Percentiles rank a stretch among this genome's conserved stretches.
Evolutionary conservation across 805 yeast species (phyloP).

Genomic region (Myxozyma nipponensis): DNA sequence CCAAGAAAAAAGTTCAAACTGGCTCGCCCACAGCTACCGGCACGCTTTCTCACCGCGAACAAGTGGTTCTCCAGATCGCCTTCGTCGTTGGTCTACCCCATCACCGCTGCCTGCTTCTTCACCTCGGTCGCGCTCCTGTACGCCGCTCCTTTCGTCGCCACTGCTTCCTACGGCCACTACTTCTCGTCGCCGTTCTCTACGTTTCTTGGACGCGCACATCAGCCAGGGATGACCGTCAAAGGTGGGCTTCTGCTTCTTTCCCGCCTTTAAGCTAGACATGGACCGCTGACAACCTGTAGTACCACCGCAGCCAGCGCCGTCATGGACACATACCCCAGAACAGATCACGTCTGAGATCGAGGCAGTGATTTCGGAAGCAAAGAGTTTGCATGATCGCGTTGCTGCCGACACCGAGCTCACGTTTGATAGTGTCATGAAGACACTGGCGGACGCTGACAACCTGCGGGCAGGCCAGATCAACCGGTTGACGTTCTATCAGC

Average conservation of each 20-base stretch:
- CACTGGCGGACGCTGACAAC: slow-evolving; percentile 52
- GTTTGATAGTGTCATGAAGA: slow-evolving; percentile 53
- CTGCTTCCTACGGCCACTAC: neutral
- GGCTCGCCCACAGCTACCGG: neutral
- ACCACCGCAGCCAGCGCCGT: slow-evolving; percentile 43
- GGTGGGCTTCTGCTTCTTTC: slow-evolving; percentile 2
- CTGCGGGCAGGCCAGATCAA: slow-evolving; percentile 44
- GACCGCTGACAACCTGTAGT: neutral
- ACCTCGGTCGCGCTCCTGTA: slow-evolving; percentile 20
- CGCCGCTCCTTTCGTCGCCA: slow-evolving; percentile 10
- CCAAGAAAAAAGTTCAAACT: neutral
- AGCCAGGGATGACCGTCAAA: slow-evolving; percentile 12
- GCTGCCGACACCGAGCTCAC: slow-evolving; percentile 51
- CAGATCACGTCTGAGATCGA: slow-evolving; percentile 45
- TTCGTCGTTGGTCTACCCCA: slow-evolving; percentile 1
- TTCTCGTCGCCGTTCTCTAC: slow-evolving; percentile 13
- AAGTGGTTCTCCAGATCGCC: neutral
- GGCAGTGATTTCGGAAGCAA: slow-evolving; percentile 44
- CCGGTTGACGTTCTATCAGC: slow-evolving; percentile 64
- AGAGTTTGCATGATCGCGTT: slow-evolving; percentile 50
- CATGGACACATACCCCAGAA: slow-evolving; percentile 59
- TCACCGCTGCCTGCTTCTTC: slow-evolving; percentile 22
- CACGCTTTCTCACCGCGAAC: neutral
- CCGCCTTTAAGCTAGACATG: neutral
- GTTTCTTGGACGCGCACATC: slow-evolving; percentile 12